These are phyloP conservation scores for Candida nanaspora DNA, from an alignment of 805 yeast genomes.

Conservation along the genomic window DNA sequence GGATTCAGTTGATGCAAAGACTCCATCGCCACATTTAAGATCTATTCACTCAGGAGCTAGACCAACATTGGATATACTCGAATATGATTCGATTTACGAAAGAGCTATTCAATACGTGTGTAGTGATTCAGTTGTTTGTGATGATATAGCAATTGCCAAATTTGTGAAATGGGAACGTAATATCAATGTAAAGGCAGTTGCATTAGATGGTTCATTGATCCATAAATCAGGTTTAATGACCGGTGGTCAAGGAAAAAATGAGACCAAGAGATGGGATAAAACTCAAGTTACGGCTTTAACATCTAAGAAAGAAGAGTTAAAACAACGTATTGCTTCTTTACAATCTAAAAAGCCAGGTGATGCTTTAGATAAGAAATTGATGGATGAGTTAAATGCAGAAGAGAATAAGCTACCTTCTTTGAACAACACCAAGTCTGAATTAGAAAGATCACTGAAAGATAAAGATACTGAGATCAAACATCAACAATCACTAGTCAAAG, in stretches of 20 bases:
- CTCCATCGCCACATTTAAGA: conserved; percentile 49
- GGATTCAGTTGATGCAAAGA: conserved; percentile 58
- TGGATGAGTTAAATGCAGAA: conserved; percentile 45
- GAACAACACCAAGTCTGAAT: conserved; percentile 19
- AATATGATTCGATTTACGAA: conserved; percentile 60
- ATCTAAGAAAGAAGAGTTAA: conserved; percentile 42
- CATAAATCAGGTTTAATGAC: conserved; percentile 88
- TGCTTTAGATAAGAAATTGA: conserved; percentile 45
- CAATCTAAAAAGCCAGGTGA: conserved; percentile 43
- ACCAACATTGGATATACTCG: conserved; percentile 70
- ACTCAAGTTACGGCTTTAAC: conserved; percentile 51
- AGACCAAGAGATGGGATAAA: conserved; percentile 65
- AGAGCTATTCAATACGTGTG: conserved; percentile 76
- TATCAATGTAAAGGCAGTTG: conserved; percentile 59
- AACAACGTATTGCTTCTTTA: conserved; percentile 35
- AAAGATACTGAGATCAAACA: conserved; percentile 41
- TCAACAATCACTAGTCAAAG: conserved; percentile 25
- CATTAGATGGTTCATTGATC: conserved; percentile 78
- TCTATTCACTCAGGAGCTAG: conserved; percentile 45
- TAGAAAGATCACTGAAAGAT: conserved; percentile 23
- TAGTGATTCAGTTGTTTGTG: conserved; percentile 75
- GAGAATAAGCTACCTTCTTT: conserved; percentile 27
- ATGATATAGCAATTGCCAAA: conserved; percentile 60
- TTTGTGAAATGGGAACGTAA: conserved; percentile 60
- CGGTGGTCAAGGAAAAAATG: conserved; percentile 64